Evolutionary conservation across 1,139 yeast genomes (phyloP), one percentile per base, ranked within the genome.

Genomic region (Debaryomycetaceae sp.): DNA sequence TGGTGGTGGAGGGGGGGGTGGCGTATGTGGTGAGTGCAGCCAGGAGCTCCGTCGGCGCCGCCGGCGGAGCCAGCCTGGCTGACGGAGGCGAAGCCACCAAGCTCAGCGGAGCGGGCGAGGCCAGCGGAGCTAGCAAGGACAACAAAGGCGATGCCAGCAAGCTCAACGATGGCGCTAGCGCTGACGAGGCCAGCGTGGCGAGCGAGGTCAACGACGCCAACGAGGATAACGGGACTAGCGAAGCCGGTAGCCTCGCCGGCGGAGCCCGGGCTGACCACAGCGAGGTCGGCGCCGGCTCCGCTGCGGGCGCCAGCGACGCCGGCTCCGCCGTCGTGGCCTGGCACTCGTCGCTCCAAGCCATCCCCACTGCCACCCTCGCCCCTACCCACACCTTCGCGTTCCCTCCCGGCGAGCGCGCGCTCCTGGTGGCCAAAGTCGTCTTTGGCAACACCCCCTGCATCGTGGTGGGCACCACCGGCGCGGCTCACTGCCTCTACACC

Each of bases 281-380:
- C 11, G 35, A 34, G 12, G 30, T 5, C 5, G 5, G 9, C 8
- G 47, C 37, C 4, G 43, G 40, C 5, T 42, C 43, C 10, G 54
- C 52, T 31, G 45, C 49, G 25, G 63, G 58, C 18, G n/a, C n/a
- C n/a, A n/a, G 50, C 58, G 28, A 47, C 49, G 40, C 64, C 60
- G 42, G 61, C 65, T 22, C 8, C 5, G 25, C 7, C 22, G 6
- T 24, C 12, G 9, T 26, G 29, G 22, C 23, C 23, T 75, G 80
- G 73, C 72, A 68, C 0, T 71, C 82, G 2, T 67, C 77, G 34
- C 45, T 82, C 19, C 78, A 81, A 45, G 65, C 68, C 0, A 56
- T 78, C 4, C 68, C 75, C 31, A 51, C 58, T 0, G 42, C 45
- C 2, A 46, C 53, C 3, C 54, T 56, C 18, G 57, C 60, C 16